Evolutionary conservation across 768 basidiomycete species (phyloP).

Genomic region (Auriscalpium orientale): DNA sequence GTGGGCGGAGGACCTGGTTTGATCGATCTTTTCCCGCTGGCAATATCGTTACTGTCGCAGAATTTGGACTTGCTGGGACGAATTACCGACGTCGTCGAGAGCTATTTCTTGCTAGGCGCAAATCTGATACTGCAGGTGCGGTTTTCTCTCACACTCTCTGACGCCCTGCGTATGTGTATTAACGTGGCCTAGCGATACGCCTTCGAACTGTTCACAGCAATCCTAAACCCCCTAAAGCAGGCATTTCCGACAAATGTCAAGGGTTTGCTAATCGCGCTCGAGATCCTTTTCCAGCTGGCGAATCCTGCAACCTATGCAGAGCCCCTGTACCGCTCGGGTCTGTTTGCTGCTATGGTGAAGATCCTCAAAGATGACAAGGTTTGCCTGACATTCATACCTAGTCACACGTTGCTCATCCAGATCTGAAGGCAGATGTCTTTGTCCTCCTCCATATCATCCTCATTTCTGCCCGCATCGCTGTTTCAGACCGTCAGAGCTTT

Average conservation of each 20-base stretch:
- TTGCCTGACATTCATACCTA: slow-evolving; percentile 3
- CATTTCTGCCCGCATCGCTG: slow-evolving; percentile 64
- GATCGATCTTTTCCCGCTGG: slow-evolving; percentile 57
- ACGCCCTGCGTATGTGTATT: background rate
- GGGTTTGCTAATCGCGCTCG: slow-evolving; percentile 52
- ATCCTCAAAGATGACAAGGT: slow-evolving; percentile 65
- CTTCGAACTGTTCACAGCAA: slow-evolving; percentile 49
- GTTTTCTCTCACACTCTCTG: background rate
- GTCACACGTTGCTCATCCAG: background rate
- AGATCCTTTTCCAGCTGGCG: slow-evolving; percentile 54
- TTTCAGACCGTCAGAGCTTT: slow-evolving; percentile 63
- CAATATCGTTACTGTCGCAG: slow-evolving; percentile 47
- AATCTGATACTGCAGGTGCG: slow-evolving; percentile 54
- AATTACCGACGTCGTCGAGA: slow-evolving; percentile 60
- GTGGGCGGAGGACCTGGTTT: slow-evolving; percentile 43
- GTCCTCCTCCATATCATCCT: slow-evolving; percentile 64
- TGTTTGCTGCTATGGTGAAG: slow-evolving; percentile 58
- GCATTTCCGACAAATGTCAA: slow-evolving; percentile 51
- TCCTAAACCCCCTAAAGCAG: slow-evolving; percentile 42
- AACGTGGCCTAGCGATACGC: slow-evolving; percentile 39
- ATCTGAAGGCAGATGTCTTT: slow-evolving; percentile 30
- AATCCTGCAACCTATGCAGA: slow-evolving; percentile 65
- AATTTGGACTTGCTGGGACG: slow-evolving; percentile 74
- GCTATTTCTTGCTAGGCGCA: slow-evolving; percentile 73
- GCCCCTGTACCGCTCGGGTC: slow-evolving; percentile 63